Evolutionary conservation across 345 rosid species (phyloP).

Genomic region (Angophora floribunda): DNA sequence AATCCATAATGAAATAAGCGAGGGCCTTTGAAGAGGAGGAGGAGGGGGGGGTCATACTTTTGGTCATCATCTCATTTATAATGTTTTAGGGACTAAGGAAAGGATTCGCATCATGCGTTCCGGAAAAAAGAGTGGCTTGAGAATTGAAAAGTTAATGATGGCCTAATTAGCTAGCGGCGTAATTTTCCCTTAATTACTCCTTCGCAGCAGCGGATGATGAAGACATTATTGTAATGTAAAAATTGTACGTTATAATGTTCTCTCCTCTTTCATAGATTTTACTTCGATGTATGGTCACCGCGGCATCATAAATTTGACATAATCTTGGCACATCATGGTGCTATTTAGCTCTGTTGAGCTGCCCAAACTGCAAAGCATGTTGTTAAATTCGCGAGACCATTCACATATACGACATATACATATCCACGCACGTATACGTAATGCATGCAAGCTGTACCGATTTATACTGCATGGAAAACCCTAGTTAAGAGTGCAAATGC

Average conservation of each 20-base stretch:
- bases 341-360: background rate
- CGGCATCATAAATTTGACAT: background rate
- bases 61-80: background rate
- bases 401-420: background rate
- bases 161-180: background rate
- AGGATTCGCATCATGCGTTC: background rate
- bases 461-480: background rate
- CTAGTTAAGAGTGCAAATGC: background rate
- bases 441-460: background rate
- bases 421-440: background rate
- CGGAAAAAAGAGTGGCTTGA: background rate
- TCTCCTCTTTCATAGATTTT: background rate
- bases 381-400: background rate
- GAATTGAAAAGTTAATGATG: background rate
- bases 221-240: background rate
- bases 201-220: background rate
- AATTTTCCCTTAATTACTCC: background rate
- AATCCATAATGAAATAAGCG: background rate
- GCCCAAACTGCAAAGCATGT: background rate
- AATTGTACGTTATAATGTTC: background rate
- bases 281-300: background rate
- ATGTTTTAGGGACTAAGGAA: background rate
- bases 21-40: background rate
- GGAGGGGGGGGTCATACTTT: background rate
- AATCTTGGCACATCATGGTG: background rate